Conservation (phyloP, 495 filamentous ascomycete species). For the Aspergillus ellipticus region DNA sequence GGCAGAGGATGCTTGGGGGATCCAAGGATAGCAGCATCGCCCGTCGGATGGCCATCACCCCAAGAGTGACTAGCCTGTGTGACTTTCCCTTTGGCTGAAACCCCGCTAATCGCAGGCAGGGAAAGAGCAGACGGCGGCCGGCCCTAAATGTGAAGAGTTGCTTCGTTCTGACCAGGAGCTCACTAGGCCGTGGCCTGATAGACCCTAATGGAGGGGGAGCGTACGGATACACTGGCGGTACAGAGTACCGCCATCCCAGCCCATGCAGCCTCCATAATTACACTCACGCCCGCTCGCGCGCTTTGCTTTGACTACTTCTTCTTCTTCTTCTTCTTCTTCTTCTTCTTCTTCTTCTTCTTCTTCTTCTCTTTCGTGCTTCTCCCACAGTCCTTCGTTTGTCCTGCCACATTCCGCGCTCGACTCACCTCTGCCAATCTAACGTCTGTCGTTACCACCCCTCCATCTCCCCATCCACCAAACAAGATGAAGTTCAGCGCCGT, state of each 20-base stretch:
- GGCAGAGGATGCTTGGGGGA: too few species aligned
- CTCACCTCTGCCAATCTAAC: slow-evolving; percentile 2
- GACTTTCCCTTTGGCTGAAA: slow-evolving; percentile 2
- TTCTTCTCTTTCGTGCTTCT: slow-evolving; percentile 5
- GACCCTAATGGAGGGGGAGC: too few species aligned
- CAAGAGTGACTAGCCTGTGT: neutral
- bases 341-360: slow-evolving; percentile 8
- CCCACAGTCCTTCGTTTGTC: slow-evolving; percentile 15
- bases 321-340: slow-evolving; percentile 10
- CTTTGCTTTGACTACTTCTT: slow-evolving; percentile 6
- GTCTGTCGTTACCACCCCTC: slow-evolving; percentile 11
- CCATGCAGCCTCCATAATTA: neutral
- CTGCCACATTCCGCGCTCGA: slow-evolving; percentile 7
- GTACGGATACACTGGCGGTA: neutral
- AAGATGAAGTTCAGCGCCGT: slow-evolving; percentile 44
- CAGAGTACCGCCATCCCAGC: neutral
- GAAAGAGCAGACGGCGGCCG: neutral
- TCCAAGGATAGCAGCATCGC: too few species aligned
- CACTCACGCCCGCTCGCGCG: slow-evolving; percentile 5
- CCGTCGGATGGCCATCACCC: too few species aligned
- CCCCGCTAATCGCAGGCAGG: slow-evolving; percentile 5
- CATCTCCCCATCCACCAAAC: slow-evolving; percentile 7
- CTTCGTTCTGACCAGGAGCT: too few species aligned
- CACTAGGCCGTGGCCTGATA: neutral
- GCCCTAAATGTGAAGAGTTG: neutral